Base-by-base conservation (phyloP, 768 basidiomycete species). In the Pisolithus marmoratus region DNA sequence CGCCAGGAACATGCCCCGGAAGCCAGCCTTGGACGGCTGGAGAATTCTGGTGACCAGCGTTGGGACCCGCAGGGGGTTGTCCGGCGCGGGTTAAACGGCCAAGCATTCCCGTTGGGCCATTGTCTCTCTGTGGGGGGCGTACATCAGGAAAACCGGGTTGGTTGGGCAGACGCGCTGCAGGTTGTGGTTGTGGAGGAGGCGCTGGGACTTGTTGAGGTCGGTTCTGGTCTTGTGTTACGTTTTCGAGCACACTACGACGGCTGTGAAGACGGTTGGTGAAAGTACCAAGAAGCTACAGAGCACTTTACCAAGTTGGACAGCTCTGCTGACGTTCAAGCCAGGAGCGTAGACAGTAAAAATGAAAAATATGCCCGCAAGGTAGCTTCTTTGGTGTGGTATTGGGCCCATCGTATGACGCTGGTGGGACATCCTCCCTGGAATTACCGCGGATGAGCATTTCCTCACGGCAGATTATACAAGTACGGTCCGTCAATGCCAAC, bases 301-400 rank as follows among this genome's bases (percentile, higher is more conserved):
- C 20, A 31, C 68, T 85, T 69, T 46, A 95, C 95, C 95, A 99
- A 38, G 96, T 99, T 2, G 96, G 96, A 67, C 96, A 99, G 60
- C 90, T 98, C 69, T 98, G 96, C 67, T 99, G 96, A 41, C 96
- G 80, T 69, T 99, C 96, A 24, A 99, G 79, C 96, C 96, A 99
- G 20, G 92, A 94, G 38, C 93, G 80, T 56, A 99, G 79, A 69
- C 96, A 99, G 63, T 97, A 85, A 67, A 97, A 95, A 70, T 99
- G 96, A 74, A 99, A 99, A 40, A 96, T 84, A 67, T 99, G 96
- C 1, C 94, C 94, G 70, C 96, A 99, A 8, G 88, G 91, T 22
- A 99, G 74, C 65, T 92, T 94, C 74, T 99, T 99, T 2, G 95
- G 94, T 14, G 94, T 94, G 49, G 90, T 91, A 62, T 97, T 97